Conservation (phyloP, 495 filamentous ascomycete species). For the Stereocaulon alpinum region DNA sequence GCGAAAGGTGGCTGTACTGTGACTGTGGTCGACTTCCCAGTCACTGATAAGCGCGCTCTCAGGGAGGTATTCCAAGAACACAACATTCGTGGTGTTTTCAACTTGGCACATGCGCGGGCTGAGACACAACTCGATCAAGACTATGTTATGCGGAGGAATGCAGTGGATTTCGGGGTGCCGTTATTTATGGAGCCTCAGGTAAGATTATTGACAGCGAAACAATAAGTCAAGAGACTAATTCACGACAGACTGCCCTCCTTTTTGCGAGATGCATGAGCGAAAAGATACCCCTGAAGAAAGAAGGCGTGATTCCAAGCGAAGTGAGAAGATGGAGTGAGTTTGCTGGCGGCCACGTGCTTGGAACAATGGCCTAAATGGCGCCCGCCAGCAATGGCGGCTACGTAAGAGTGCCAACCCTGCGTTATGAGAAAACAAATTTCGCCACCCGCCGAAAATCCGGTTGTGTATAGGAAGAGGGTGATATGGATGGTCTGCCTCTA, state of each 20-base stretch:
- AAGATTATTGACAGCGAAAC: constrained; percentile 27
- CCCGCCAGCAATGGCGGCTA: too few relatives aligned
- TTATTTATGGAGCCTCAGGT: constrained; percentile 99
- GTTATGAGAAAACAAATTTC: too few relatives aligned
- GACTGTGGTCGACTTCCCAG: constrained; percentile 94
- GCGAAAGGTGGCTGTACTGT: constrained; percentile 53
- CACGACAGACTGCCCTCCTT: constrained; percentile 75
- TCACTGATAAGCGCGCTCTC: constrained; percentile 86
- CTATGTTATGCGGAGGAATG: constrained; percentile 97
- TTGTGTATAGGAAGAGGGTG: too few relatives aligned
- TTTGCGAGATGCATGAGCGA: constrained; percentile 94
- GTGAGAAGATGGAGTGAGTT: constrained; percentile 93
- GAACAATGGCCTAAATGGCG: not conserved
- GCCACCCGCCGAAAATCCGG: too few relatives aligned
- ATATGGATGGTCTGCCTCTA: too few relatives aligned
- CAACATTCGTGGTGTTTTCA: constrained; percentile 92
- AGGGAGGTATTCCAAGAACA: constrained; percentile 96
- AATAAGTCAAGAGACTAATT: not conserved
- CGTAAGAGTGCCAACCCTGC: too few relatives aligned
- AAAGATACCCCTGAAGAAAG: constrained; percentile 65
- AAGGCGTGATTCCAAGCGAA: constrained; percentile 71
- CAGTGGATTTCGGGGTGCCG: constrained; percentile 95
- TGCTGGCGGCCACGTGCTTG: constrained; percentile 18
- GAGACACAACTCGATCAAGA: constrained; percentile 84
- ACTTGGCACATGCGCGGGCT: constrained; percentile 73